phyloP scores from a whole-genome alignment of 2,329 filamentous ascomycete genomes.

The Paraphoma chrysanthemicola region DNA sequence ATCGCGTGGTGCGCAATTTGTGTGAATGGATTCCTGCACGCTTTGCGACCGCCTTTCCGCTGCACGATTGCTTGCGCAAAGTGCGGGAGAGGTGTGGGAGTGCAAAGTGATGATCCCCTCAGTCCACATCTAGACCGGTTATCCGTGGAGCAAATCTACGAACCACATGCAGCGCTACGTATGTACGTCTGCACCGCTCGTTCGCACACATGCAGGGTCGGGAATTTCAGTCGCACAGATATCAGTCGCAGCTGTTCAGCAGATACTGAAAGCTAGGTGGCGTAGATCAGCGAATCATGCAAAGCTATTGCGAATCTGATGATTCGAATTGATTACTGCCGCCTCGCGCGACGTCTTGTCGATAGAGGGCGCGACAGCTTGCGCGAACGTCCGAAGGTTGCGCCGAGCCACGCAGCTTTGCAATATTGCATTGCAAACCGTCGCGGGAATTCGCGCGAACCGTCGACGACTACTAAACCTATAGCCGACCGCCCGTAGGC shows the following conservation, averaged over 20 bases:
- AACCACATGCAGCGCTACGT: constrained; percentile 39
- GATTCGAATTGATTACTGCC: constrained; percentile 7
- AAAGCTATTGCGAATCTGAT: not conserved
- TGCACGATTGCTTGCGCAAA: constrained; percentile 32
- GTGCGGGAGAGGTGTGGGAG: constrained; percentile 25
- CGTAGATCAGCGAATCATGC: not conserved
- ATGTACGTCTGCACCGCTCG: constrained; percentile 32
- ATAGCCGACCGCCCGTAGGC: constrained; percentile 15
- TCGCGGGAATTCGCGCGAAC: not conserved
- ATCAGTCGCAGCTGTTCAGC: not conserved
- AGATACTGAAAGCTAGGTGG: not conserved
- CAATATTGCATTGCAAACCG: not conserved
- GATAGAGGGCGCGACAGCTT: constrained; percentile 1
- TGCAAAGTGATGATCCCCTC: constrained; percentile 31
- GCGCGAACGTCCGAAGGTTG: constrained; percentile 4
- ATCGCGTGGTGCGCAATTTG: constrained; percentile 24
- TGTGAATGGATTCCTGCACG: constrained; percentile 21
- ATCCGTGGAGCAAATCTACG: constrained; percentile 31
- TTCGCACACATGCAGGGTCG: constrained; percentile 40
- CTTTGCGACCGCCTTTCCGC: constrained; percentile 27
- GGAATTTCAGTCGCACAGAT: constrained; percentile 1
- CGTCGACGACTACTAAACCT: not conserved
- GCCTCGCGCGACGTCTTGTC: not conserved
- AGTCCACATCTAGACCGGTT: constrained; percentile 28
- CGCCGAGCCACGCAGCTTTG: constrained; percentile 2